Evolutionary conservation across 768 basidiomycete genomes (phyloP).

Genomic region (Austroboletus eburneus): DNA sequence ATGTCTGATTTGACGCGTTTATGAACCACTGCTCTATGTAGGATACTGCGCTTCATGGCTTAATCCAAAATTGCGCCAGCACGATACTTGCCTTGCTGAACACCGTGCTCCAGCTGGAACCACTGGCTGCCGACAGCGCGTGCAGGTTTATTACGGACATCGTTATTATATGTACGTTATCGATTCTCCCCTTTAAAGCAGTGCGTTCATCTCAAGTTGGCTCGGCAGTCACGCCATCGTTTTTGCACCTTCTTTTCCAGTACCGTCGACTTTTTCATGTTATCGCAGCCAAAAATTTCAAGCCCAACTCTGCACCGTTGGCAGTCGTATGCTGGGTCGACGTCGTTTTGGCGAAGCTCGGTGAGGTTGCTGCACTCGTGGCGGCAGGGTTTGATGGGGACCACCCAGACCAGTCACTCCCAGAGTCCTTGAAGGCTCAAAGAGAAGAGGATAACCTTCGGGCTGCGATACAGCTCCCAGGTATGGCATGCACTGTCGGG

Average conservation of each 20-base stretch:
- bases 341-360: constrained; percentile 50
- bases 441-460: constrained; percentile 48
- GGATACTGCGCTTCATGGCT: constrained; percentile 32
- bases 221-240: constrained; percentile 32
- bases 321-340: constrained; percentile 65
- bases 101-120: constrained; percentile 13
- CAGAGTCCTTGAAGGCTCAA: constrained; percentile 35
- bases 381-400: constrained; percentile 22
- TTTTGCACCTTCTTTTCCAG: constrained; percentile 43
- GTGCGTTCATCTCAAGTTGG: no score
- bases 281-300: constrained; percentile 36
- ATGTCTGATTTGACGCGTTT: background rate
- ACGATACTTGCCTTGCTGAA: constrained; percentile 32
- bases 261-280: constrained; percentile 47
- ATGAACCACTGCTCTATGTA: constrained; percentile 10
- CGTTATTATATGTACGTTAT: constrained; percentile 20
- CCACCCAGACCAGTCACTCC: constrained; percentile 11
- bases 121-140: background rate
- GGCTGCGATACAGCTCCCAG: constrained; percentile 67
- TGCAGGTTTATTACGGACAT: constrained; percentile 11
- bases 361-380: constrained; percentile 33
- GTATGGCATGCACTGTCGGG: constrained; percentile 30
- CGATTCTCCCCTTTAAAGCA: background rate
- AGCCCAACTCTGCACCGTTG: constrained; percentile 18
- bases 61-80: constrained; percentile 33